Evolutionary conservation across 179 eudicot species (phyloP).

Genomic region (Patellifolia procumbens): DNA sequence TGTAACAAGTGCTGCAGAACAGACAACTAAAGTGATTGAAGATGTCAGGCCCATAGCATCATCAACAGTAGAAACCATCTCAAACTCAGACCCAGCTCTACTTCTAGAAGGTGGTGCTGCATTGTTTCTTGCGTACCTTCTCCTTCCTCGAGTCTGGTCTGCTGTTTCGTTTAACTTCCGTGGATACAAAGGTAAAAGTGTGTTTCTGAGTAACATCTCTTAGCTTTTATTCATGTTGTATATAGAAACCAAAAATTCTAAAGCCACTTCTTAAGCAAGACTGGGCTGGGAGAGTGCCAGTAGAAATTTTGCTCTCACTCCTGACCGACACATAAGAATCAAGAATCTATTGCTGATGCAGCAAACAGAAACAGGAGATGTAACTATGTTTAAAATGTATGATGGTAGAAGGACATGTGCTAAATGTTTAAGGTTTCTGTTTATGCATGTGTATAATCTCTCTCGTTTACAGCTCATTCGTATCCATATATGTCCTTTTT

Average conservation of each 20-base stretch:
- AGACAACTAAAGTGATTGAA: slow-evolving; percentile 71
- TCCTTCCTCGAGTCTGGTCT: slow-evolving; percentile 77
- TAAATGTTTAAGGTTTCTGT: neutral
- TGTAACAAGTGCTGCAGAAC: slow-evolving; percentile 78
- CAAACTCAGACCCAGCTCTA: slow-evolving; percentile 66
- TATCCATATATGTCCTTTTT: neutral
- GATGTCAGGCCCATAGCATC: slow-evolving; percentile 76
- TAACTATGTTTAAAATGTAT: neutral
- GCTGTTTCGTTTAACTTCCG: slow-evolving; percentile 68
- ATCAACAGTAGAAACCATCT: slow-evolving; percentile 71
- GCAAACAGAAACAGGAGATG: no score
- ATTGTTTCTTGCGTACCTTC: slow-evolving; percentile 63
- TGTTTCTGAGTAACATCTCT: neutral
- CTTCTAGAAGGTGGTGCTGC: slow-evolving; percentile 64
- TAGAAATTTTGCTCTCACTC: no score
- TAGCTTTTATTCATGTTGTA: neutral
- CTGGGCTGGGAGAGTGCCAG: no score
- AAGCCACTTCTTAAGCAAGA: neutral
- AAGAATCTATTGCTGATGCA: no score
- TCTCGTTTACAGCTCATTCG: neutral
- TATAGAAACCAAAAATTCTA: neutral
- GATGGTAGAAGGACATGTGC: neutral
- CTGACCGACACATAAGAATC: no score
- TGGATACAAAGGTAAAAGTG: slow-evolving; percentile 72
- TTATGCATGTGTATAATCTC: neutral